Evolutionary conservation across 768 basidiomycete species (phyloP), one percentile per base, ranked within the genome.

Genomic region (Russula vinacea): DNA sequence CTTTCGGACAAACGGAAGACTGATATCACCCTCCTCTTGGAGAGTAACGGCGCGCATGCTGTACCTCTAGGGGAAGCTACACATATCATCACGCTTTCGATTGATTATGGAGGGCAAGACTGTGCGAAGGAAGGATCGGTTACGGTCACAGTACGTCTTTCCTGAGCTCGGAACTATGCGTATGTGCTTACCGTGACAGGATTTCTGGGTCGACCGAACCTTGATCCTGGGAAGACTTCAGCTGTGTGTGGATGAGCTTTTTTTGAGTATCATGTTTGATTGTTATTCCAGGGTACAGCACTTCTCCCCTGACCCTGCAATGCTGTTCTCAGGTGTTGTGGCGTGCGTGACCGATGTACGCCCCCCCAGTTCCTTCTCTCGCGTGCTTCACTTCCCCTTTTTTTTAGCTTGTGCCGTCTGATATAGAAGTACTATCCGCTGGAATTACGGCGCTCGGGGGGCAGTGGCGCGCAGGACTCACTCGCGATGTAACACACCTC

Each of bases 401-500:
- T 9, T 24, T 16, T 19, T 67, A 89, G 82, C 77, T 93, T 5
- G 82, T 86, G 0, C 56, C 78, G 1, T 67, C 83, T 9, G 94
- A 96, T 72, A 74, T 84, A 32, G 89, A 90, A 70, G 83, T 88
- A 2, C 81, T 96, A 45, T 81, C 82, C 0, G 88, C 86, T 0
- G 90, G 87, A 0, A 84, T 95, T 33, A 79, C 80, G 2, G 83
- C 86, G 0, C 82, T 91, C 4, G 94, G 94, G 3, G 94, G 94
- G 0, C 87, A 91, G 73, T 92, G 86, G 85, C 83, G 90, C 29
- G 75, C 76, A 0, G 85, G 84, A 10, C 81, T 95, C 55, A 94
- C 92, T 0, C 81, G 83, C 62, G 94, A 96, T 62, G 88, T 93
- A 24, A 95, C 94, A 0, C 94, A 96, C 72, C 81, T 96, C 56